Conservation (phyloP, 2,329 filamentous ascomycete species). For the Cordyceps cateniannulata region DNA sequence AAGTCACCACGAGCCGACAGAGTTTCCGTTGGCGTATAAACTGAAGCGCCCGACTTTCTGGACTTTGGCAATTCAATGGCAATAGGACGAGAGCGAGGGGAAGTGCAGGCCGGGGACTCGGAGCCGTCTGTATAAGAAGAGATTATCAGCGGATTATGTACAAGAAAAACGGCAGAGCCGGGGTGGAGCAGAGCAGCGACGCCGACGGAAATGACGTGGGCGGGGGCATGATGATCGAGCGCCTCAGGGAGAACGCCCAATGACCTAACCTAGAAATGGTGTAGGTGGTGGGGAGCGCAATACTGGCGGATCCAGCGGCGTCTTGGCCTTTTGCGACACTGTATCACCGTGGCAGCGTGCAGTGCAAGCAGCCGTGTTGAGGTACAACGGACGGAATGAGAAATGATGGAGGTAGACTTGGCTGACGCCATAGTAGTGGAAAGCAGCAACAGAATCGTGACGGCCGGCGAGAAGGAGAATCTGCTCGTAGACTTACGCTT, state of each 20-base stretch:
- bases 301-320: background rate
- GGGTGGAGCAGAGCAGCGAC: background rate
- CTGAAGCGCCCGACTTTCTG: conserved; percentile 33
- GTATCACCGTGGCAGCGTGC: background rate
- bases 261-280: background rate
- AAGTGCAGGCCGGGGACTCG: conserved; percentile 18
- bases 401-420: background rate
- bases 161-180: background rate
- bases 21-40: conserved; percentile 40
- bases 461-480: background rate
- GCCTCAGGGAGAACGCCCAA: background rate
- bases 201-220: conserved; percentile 7
- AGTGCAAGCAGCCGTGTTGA: background rate
- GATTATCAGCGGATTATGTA: conserved; percentile 8
- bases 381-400: background rate
- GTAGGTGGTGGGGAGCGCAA: background rate
- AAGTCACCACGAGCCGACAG: conserved; percentile 54
- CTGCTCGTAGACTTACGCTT: background rate
- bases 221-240: conserved; percentile 5
- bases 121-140: conserved; percentile 5
- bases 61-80: conserved; percentile 43
- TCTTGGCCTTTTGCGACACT: background rate
- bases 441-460: background rate
- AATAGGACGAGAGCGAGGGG: conserved; percentile 40
- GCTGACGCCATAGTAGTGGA: background rate